Base-by-base conservation (phyloP, 768 basidiomycete species). In the Scleroderma bovista region DNA sequence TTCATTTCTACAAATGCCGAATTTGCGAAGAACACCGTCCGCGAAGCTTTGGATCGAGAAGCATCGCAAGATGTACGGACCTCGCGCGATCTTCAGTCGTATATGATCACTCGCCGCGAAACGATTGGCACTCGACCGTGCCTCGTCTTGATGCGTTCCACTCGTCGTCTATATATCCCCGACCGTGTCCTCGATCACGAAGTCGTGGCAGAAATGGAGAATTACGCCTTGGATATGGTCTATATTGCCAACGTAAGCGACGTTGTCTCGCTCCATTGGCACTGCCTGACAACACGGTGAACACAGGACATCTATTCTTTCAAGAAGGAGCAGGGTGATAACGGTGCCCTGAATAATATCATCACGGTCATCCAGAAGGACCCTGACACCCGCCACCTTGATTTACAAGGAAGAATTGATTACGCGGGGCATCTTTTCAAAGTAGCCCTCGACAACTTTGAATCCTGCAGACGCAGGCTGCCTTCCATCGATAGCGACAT, bases 31-130 rank as follows among this genome's bases (percentile, higher is more conserved):
- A 64, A 55, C 34, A 57, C 54, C 1, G 6, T 64, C 16, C 59
- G 55, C 46, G 62, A 66, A 45, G 60, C 60, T n/a, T 48, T 58
- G 11, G 62, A 62, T n/a, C 60, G 62, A 24, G 64, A 65, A 44
- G 29, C 51, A 9, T 58, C 56, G 19, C 51, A 33, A 19, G 46
- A 60, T 3, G 47, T 53, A 26, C 37, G 46, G 15, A 41, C 23
- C 10, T 17, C 55, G 32, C 54, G 55, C 38, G 43, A 57, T 33
- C 57, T 65, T 22, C 61, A 62, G 33, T 52, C 55, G 11, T 65
- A 65, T 45, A 61, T 59, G 61, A 32, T 65, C 40, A 61, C 52
- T 51, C 63, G 63, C 31, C 61, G 63, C 24, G 57, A 65, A 47
- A 48, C 63, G 17, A 59, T 65, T 42, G 63, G 63, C 29, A 61